Conservation (phyloP, 768 basidiomycete species). For the Termitomyces sp. region DNA sequence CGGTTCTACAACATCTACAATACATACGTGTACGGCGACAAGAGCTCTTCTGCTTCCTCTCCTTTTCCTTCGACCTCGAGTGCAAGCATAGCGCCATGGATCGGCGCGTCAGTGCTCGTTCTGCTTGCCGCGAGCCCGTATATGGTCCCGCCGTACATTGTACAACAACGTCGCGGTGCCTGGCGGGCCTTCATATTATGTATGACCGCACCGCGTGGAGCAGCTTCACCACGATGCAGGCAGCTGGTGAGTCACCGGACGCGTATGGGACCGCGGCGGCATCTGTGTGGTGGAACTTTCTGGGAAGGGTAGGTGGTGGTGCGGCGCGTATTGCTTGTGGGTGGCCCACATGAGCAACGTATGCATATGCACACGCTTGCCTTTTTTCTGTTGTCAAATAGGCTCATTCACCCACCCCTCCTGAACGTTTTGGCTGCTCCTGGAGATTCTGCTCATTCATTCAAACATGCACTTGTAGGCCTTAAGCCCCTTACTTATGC, state of each 20-base stretch:
- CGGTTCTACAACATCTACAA: constrained; percentile 88
- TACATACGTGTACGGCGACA: constrained; percentile 54
- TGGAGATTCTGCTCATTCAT: too few relatives aligned
- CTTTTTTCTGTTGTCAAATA: too few relatives aligned
- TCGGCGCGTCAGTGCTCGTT: constrained; percentile 60
- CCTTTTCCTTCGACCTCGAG: constrained; percentile 19
- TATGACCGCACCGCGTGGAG: constrained; percentile 79
- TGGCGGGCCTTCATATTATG: constrained; percentile 65
- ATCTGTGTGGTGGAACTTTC: too few relatives aligned
- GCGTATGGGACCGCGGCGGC: too few relatives aligned
- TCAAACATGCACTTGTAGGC: too few relatives aligned
- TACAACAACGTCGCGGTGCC: constrained; percentile 32
- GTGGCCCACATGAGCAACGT: constrained; percentile 59
- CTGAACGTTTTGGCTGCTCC: too few relatives aligned
- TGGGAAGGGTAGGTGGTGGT: too few relatives aligned
- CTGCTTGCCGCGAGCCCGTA: constrained; percentile 63
- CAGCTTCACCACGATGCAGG: constrained; percentile 71
- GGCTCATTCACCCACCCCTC: too few relatives aligned
- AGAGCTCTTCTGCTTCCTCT: constrained; percentile 14
- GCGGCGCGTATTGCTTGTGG: too few relatives aligned
- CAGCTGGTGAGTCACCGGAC: constrained; percentile 57
- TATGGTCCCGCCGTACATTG: constrained; percentile 48
- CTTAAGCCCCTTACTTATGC: too few relatives aligned
- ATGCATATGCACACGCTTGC: not conserved
- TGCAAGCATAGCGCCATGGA: constrained; percentile 44